Percentiles rank a stretch among this genome's conserved stretches.
Conservation (phyloP, 495 filamentous ascomycete species). For the Tuber magnatum region DNA sequence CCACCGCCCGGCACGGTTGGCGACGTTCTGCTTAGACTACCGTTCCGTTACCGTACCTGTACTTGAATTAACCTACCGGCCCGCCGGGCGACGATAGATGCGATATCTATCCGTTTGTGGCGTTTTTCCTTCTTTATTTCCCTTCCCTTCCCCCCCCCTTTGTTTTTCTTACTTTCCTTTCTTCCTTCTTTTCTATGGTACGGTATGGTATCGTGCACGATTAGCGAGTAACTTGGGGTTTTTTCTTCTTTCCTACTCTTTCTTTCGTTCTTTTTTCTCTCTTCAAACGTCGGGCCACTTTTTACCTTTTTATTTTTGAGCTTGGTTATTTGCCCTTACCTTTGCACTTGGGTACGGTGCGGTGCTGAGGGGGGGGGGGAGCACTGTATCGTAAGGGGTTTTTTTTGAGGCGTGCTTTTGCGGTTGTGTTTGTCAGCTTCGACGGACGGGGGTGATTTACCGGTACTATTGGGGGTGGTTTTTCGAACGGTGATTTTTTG, state of each 20-base stretch:
- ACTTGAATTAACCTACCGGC: not conserved
- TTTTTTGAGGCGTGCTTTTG: not conserved
- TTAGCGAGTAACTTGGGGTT: not conserved
- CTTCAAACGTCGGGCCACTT: not conserved
- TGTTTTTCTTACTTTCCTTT: not conserved
- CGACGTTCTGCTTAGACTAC: not conserved
- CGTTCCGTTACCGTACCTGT: not conserved
- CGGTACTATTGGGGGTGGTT: not conserved
- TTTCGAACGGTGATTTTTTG: not conserved
- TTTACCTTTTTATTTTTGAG: not conserved
- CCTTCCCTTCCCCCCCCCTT: too few species aligned
- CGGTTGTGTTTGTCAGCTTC: not conserved
- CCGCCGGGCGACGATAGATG: not conserved
- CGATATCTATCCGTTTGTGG: conserved; percentile 2
- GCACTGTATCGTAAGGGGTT: not conserved
- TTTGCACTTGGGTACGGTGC: not conserved
- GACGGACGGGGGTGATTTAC: not conserved
- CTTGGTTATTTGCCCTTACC: not conserved
- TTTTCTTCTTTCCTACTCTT: not conserved
- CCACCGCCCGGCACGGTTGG: not conserved
- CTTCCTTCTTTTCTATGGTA: not conserved
- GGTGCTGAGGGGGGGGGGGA: not conserved
- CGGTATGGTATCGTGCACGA: not conserved
- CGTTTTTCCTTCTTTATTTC: not conserved
- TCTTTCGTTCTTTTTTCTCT: not conserved